These are phyloP conservation scores for Russula virescens DNA, from an alignment of 768 basidiomycete genomes.

Conservation along the genomic window DNA sequence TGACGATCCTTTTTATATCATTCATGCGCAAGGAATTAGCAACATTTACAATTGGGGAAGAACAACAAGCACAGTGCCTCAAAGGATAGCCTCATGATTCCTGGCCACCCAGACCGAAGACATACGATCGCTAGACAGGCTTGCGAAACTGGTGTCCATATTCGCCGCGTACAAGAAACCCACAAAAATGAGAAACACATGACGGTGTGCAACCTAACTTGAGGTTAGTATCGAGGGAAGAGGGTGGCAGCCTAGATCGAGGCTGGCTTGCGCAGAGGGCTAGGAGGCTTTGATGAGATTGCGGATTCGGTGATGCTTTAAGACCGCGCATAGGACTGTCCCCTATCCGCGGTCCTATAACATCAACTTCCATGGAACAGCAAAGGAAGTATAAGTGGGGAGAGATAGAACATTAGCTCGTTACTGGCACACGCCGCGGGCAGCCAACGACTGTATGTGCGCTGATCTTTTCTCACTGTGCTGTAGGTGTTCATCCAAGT, in stretches of 20 bases:
- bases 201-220: conserved; percentile 60
- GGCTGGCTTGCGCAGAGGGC: conserved; percentile 53
- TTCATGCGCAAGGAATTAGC: neutral
- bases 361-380: conserved; percentile 38
- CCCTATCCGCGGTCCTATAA: too few species aligned
- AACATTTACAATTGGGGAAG: conserved; percentile 9
- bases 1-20: neutral
- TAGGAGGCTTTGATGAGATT: conserved; percentile 68
- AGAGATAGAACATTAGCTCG: conserved; percentile 74
- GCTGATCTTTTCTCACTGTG: neutral
- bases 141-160: conserved; percentile 77
- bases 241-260: conserved; percentile 68
- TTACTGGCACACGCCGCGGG: conserved; percentile 60
- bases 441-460: neutral
- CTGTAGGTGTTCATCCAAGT: conserved; percentile 66
- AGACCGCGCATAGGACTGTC: too few species aligned
- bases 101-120: conserved; percentile 12
- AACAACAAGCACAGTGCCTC: conserved; percentile 19
- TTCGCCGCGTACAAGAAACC: conserved; percentile 54
- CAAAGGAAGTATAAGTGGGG: conserved; percentile 52
- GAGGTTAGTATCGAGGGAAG: conserved; percentile 50
- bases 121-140: conserved; percentile 56
- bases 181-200: conserved; percentile 52
- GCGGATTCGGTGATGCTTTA: conserved; percentile 72
- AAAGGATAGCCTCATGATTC: conserved; percentile 20